Conservation (phyloP, 2,329 filamentous ascomycete genomes). For the Balansia obtecta region DNA sequence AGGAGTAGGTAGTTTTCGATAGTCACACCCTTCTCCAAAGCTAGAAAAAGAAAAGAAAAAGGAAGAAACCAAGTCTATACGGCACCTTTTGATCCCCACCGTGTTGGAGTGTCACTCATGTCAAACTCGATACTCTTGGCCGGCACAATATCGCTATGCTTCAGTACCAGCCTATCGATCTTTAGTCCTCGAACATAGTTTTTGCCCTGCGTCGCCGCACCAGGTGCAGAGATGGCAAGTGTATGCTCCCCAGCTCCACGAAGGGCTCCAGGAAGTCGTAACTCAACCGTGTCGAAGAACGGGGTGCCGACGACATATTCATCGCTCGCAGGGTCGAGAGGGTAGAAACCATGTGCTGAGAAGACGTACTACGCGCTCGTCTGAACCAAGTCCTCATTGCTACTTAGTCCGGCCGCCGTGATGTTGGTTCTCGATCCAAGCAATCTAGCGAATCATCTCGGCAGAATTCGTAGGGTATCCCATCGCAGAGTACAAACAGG, state of each 20-base stretch:
- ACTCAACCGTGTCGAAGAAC: slow-evolving; percentile 30
- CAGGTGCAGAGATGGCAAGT: slow-evolving; percentile 28
- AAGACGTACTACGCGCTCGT: slow-evolving; percentile 39
- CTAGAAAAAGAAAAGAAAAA: no score
- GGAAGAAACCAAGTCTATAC: neutral
- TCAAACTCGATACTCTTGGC: slow-evolving; percentile 29
- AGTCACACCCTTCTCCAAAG: no score
- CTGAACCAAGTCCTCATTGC: slow-evolving; percentile 36
- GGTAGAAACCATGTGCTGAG: slow-evolving; percentile 33
- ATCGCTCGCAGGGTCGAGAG: slow-evolving; percentile 30
- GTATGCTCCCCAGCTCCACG: slow-evolving; percentile 8
- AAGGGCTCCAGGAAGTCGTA: slow-evolving; percentile 22
- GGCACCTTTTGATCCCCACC: slow-evolving; percentile 8
- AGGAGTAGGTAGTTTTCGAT: no score
- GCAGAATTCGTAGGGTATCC: slow-evolving; percentile 27
- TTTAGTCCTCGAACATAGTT: slow-evolving; percentile 27
- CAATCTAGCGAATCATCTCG: slow-evolving; percentile 17
- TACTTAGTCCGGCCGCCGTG: slow-evolving; percentile 30
- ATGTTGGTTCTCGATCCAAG: slow-evolving; percentile 27
- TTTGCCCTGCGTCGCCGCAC: slow-evolving; percentile 21
- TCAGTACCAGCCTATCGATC: slow-evolving; percentile 22
- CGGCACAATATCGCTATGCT: slow-evolving; percentile 26
- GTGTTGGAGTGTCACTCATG: slow-evolving; percentile 27
- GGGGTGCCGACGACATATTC: slow-evolving; percentile 33
- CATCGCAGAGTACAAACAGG: slow-evolving; percentile 31